Conservation (phyloP, 2,329 filamentous ascomycete species). For the Fusarium bactridioides region DNA sequence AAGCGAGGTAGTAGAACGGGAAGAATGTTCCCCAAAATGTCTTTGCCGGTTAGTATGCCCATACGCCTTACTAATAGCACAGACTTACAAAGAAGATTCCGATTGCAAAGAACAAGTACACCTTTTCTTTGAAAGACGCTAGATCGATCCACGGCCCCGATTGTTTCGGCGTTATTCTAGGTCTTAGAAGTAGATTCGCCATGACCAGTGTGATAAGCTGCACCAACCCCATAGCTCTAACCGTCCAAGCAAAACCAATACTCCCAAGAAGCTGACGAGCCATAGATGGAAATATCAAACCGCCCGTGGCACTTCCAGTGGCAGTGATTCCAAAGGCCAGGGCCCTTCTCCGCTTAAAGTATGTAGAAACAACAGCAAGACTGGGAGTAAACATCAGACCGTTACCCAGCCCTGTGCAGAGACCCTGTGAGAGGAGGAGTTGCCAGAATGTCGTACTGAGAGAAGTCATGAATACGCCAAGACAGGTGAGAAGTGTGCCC, state of each 20-base stretch:
- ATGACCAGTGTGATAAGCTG: background rate
- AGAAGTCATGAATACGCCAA: background rate
- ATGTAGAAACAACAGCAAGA: background rate
- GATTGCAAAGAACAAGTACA: slow-evolving; percentile 4
- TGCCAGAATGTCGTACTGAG: background rate
- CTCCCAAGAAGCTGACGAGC: background rate
- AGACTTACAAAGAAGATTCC: slow-evolving; percentile 6
- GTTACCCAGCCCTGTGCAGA: background rate
- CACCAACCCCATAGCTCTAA: background rate
- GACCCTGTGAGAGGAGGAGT: background rate
- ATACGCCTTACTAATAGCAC: background rate
- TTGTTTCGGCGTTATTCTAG: background rate
- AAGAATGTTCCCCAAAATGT: slow-evolving; percentile 7
- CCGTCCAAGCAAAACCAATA: background rate
- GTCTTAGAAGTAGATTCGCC: background rate
- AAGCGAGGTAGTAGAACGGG: slow-evolving; percentile 5
- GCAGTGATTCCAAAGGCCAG: background rate
- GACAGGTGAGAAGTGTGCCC: background rate
- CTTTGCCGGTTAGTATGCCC: background rate
- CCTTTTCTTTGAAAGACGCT: background rate
- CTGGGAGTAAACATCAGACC: background rate
- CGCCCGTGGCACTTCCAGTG: background rate
- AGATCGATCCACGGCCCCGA: slow-evolving; percentile 7
- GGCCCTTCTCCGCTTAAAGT: background rate
- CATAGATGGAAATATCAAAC: background rate